A percentile compares a stretch with the other conserved stretches of the same genome.
phyloP scores from a whole-genome alignment of 306 rosid genomes.

The Morella rubra region DNA sequence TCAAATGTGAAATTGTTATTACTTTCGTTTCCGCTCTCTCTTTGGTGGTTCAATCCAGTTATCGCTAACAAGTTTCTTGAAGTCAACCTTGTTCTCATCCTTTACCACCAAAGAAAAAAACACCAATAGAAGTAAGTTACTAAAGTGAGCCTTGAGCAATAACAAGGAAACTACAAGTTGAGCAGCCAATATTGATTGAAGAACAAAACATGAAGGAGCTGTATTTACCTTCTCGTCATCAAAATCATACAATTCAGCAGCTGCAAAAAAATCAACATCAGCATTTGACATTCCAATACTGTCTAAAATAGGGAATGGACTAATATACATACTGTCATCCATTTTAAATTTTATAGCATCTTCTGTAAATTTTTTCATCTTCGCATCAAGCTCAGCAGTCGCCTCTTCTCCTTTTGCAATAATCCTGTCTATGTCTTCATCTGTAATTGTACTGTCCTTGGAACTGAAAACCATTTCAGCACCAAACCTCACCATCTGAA shows the following conservation, averaged over 20 bases:
- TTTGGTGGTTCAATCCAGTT: slow-evolving; percentile 97
- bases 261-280: slow-evolving; percentile 52
- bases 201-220: slow-evolving; percentile 15
- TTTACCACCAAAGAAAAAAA: slow-evolving; percentile 28
- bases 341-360: slow-evolving; percentile 98
- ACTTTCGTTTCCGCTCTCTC: slow-evolving; percentile 99
- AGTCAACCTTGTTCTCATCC: slow-evolving; percentile 91
- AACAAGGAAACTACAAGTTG: neutral
- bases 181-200: neutral
- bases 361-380: slow-evolving; percentile 99
- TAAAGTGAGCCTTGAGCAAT: slow-evolving; percentile 3
- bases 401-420: slow-evolving; percentile 98
- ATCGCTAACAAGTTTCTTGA: slow-evolving; percentile 92
- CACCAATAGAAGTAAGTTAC: neutral
- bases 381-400: slow-evolving; percentile 96
- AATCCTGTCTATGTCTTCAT: slow-evolving; percentile 95
- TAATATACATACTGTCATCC: slow-evolving; percentile 81
- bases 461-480: slow-evolving; percentile 99
- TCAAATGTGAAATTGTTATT: slow-evolving; percentile 19
- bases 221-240: slow-evolving; percentile 83
- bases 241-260: slow-evolving; percentile 93
- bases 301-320: neutral
- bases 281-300: slow-evolving; percentile 10
- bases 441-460: slow-evolving; percentile 94
- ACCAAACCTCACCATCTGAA: slow-evolving; percentile 98